Evolutionary conservation across 2,329 filamentous ascomycete species (phyloP), one percentile per base, ranked within the genome.

Genomic region (Phoma sp.): DNA sequence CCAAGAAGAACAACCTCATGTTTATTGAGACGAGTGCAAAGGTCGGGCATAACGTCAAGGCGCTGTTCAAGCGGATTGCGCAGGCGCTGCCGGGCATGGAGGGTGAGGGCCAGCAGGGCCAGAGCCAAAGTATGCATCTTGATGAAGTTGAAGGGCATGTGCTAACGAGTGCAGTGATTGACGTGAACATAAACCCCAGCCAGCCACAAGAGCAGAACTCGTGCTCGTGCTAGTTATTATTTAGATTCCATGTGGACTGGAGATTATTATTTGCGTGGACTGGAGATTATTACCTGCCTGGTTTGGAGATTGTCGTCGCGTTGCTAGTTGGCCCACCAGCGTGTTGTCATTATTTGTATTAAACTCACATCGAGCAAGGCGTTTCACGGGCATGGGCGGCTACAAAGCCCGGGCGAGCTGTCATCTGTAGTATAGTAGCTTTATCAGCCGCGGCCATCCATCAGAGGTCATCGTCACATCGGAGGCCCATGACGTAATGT

Each of bases 21-120:
- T 99, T 99, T 73, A 95, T 99, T 68, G 95, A 99, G 83, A 99
- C 95, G 48, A 97, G 92, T 76, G 95, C 95, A 48, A 99, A 99
- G 83, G 84, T 96, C 11, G 93, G 96, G 33, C 92, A 98, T 78
- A 99, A 99, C 74, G 96, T 99, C 66, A 99, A 99, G 84, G 91
- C 89, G 65, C 82, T 99, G 53, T 99, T 99, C 81, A 91, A 93
- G 83, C 89, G 92, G 81, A 99, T 99, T 85, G 95, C 96, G 33
- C 95, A 99, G 78, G 95, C 96, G 30, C 81, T 99, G 67, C 95
- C 95, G 7, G 95, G 95, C 18, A 98, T 99, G 95, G 95, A 99
- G 76, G 92, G 92, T 12, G 88, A 92, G 64, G 90, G 92, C 62
- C 87, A 88, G 66, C 87, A 89, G 66, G 87, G 87, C 56, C 88